These are phyloP conservation scores for Aphanomyces cochlioides DNA, from an alignment of 352 stramenopile species.

Conservation along the genomic window DNA sequence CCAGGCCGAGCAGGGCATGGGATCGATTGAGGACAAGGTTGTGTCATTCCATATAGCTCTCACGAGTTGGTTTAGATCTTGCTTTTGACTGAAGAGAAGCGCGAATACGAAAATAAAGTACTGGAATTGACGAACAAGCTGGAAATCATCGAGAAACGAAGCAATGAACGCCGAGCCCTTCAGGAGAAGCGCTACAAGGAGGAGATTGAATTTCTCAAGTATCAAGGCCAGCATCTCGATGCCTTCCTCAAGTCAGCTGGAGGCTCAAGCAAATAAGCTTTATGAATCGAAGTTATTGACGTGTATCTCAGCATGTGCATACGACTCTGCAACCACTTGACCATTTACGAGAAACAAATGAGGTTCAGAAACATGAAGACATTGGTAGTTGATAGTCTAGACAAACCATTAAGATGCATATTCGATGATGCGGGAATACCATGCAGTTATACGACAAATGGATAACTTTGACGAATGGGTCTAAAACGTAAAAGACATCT, in stretches of 20 bases:
- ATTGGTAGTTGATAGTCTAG: slow-evolving; percentile 22
- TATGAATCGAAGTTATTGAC: slow-evolving; percentile 29
- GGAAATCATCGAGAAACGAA: slow-evolving; percentile 91
- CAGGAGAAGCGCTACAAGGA: slow-evolving; percentile 94
- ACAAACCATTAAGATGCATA: not conserved
- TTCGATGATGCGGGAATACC: not conserved
- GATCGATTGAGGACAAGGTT: slow-evolving; percentile 64
- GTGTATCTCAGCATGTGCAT: slow-evolving; percentile 26
- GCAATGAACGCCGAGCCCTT: slow-evolving; percentile 77
- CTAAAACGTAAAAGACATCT: slow-evolving; percentile 26
- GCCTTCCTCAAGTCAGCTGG: slow-evolving; percentile 89
- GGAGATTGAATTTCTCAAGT: slow-evolving; percentile 93
- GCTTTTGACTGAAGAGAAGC: slow-evolving; percentile 52
- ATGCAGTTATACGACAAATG: slow-evolving; percentile 2
- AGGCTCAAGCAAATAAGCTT: slow-evolving; percentile 32
- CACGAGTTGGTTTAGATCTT: slow-evolving; percentile 34
- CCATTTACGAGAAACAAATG: slow-evolving; percentile 30
- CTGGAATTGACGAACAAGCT: slow-evolving; percentile 88
- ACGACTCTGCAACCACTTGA: slow-evolving; percentile 24
- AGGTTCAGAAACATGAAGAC: slow-evolving; percentile 25
- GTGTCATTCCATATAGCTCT: slow-evolving; percentile 17
- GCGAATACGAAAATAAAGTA: slow-evolving; percentile 76
- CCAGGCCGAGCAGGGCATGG: slow-evolving; percentile 90
- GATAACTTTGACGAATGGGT: slow-evolving; percentile 24
- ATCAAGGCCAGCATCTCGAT: slow-evolving; percentile 94